Percentiles rank a stretch among this genome's conserved stretches.
Conservation (phyloP, 495 filamentous ascomycete species). For the Aspergillus bridgeri region DNA sequence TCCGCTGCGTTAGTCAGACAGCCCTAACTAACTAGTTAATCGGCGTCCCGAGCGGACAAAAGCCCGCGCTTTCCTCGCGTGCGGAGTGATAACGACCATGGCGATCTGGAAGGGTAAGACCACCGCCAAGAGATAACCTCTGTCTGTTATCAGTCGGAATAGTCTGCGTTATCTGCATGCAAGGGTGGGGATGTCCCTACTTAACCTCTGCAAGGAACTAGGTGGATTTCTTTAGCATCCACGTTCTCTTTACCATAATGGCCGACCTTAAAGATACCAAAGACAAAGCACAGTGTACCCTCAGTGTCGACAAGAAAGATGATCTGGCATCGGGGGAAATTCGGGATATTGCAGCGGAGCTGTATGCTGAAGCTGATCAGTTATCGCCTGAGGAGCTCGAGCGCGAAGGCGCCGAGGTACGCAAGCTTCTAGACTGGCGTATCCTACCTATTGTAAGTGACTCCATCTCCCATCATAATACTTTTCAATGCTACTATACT, state of each 20-base stretch:
- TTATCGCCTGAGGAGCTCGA: conserved; percentile 31
- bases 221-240: neutral
- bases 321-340: conserved; percentile 23
- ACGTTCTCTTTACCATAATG: neutral
- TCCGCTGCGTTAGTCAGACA: neutral
- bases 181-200: neutral
- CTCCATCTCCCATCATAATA: neutral
- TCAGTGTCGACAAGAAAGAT: conserved; percentile 19
- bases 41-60: conserved; percentile 2
- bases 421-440: conserved; percentile 33
- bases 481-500: too few relatives aligned
- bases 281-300: conserved; percentile 8
- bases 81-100: neutral
- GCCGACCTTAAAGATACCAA: conserved; percentile 21
- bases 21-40: too few relatives aligned
- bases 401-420: conserved; percentile 28
- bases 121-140: conserved; percentile 21
- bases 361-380: conserved; percentile 32
- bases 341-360: conserved; percentile 30
- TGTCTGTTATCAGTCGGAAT: conserved; percentile 1
- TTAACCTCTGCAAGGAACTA: neutral
- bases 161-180: neutral
- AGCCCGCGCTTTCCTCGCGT: neutral
- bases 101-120: neutral
- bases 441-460: conserved; percentile 30